These are phyloP conservation scores for Parasitella parasitica DNA, from an alignment of 371 early-diverging fungal genomes.

Conservation along the genomic window DNA sequence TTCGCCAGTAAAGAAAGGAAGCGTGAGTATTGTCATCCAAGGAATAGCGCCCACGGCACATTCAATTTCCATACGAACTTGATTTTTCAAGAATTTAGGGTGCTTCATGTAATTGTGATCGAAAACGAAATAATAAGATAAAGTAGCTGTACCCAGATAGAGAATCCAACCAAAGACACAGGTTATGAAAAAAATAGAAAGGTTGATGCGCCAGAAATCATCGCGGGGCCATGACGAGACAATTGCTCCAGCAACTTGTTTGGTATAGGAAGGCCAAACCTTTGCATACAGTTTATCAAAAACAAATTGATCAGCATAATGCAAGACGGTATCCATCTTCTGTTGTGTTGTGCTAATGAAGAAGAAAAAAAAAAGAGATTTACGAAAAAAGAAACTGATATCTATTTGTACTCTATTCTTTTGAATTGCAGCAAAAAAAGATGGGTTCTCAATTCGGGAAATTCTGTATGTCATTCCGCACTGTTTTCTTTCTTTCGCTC, in stretches of 20 bases:
- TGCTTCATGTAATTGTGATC: constrained; percentile 88
- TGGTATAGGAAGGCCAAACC: constrained; percentile 27
- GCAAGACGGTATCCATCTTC: constrained; percentile 76
- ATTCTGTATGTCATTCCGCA: constrained; percentile 27
- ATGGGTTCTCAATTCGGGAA: constrained; percentile 5
- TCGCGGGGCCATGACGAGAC: constrained; percentile 55
- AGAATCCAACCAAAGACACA: constrained; percentile 73
- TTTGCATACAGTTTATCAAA: constrained; percentile 58
- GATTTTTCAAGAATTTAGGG: constrained; percentile 89
- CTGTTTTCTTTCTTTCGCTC: background rate
- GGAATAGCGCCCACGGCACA: constrained; percentile 80
- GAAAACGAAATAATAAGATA: constrained; percentile 83
- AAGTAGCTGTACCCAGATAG: constrained; percentile 74
- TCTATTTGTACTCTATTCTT: constrained; percentile 7
- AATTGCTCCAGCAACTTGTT: constrained; percentile 25
- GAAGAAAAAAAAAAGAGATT: background rate
- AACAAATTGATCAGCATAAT: constrained; percentile 58
- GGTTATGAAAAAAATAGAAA: constrained; percentile 71
- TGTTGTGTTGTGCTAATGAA: background rate
- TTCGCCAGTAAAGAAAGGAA: constrained; percentile 90
- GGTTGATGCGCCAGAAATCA: constrained; percentile 64
- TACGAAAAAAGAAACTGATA: background rate
- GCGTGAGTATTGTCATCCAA: constrained; percentile 77
- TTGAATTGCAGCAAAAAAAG: constrained; percentile 11
- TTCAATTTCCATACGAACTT: constrained; percentile 82